These are phyloP conservation scores for Ziziphus jujuba DNA, from an alignment of 306 rosid species.

Conservation along the genomic window DNA sequence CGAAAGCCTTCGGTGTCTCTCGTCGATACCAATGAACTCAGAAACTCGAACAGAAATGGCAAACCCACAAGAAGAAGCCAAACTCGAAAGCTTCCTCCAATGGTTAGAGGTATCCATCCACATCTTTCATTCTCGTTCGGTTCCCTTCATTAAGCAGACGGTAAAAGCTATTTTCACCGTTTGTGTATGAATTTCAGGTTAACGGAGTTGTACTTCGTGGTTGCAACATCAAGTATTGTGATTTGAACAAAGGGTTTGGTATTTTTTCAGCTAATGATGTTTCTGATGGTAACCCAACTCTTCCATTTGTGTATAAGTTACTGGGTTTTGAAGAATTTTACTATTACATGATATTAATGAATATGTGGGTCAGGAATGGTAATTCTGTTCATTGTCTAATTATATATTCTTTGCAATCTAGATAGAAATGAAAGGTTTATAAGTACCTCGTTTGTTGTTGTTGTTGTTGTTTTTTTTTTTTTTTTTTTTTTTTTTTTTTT, in stretches of 20 bases:
- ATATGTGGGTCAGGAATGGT: constrained; percentile 6
- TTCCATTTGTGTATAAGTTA: neutral
- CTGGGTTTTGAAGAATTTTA: constrained; percentile 11
- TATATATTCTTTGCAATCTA: constrained; percentile 3
- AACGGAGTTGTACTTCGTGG: constrained; percentile 76
- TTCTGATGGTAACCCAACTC: constrained; percentile 62
- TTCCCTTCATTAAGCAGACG: neutral
- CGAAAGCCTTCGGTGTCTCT: neutral
- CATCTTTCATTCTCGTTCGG: neutral
- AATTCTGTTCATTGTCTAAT: neutral
- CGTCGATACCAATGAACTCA: neutral
- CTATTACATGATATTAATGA: neutral
- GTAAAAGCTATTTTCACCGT: constrained; percentile 15
- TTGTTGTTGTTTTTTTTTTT: too few relatives aligned
- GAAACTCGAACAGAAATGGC: constrained; percentile 41
- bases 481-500: too few relatives aligned
- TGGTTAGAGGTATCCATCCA: constrained; percentile 76
- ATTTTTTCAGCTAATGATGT: constrained; percentile 54
- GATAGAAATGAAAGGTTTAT: neutral
- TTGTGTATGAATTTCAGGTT: constrained; percentile 49
- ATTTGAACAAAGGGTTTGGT: constrained; percentile 85
- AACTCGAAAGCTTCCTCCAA: constrained; percentile 63
- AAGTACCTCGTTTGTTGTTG: neutral
- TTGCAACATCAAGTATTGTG: constrained; percentile 66
- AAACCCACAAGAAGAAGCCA: constrained; percentile 47